phyloP scores from a whole-genome alignment of 2,329 filamentous ascomycete genomes.

The Alternaria rosae region DNA sequence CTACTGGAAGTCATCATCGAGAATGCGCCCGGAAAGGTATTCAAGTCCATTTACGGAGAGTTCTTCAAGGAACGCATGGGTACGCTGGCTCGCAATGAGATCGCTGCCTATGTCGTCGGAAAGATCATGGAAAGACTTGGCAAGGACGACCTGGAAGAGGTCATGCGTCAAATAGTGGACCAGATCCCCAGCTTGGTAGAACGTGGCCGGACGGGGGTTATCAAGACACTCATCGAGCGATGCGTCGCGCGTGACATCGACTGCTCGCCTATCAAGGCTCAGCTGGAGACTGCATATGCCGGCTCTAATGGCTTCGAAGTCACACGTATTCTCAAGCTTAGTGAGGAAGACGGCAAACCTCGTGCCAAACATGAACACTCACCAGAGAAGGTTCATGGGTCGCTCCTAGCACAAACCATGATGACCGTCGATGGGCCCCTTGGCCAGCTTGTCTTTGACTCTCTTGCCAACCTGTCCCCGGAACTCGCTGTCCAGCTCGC shows the following conservation, averaged over 20 bases:
- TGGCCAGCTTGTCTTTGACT: constrained; percentile 73
- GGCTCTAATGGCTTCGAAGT: constrained; percentile 60
- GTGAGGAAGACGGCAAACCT: constrained; percentile 52
- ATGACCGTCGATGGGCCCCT: constrained; percentile 75
- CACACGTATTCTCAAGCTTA: constrained; percentile 66
- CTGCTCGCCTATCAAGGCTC: constrained; percentile 61
- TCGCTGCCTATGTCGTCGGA: constrained; percentile 86
- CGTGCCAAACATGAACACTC: constrained; percentile 40
- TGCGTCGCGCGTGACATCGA: constrained; percentile 73
- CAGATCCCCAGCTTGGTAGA: constrained; percentile 77
- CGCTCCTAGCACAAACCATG: constrained; percentile 81
- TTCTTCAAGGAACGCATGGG: constrained; percentile 82
- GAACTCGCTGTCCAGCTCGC: constrained; percentile 66
- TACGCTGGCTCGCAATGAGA: constrained; percentile 85
- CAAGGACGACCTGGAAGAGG: constrained; percentile 82
- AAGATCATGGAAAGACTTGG: constrained; percentile 82
- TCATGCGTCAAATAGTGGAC: constrained; percentile 74
- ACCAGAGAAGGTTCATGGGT: constrained; percentile 76
- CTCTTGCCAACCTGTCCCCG: constrained; percentile 60
- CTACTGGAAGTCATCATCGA: constrained; percentile 86
- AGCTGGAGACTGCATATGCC: constrained; percentile 66
- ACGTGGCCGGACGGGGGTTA: constrained; percentile 77
- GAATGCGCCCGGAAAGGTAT: constrained; percentile 82
- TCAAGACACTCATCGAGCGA: constrained; percentile 83
- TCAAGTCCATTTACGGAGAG: constrained; percentile 84